Conservation (phyloP, 2,329 filamentous ascomycete species). For the Nothophoma quercina region DNA sequence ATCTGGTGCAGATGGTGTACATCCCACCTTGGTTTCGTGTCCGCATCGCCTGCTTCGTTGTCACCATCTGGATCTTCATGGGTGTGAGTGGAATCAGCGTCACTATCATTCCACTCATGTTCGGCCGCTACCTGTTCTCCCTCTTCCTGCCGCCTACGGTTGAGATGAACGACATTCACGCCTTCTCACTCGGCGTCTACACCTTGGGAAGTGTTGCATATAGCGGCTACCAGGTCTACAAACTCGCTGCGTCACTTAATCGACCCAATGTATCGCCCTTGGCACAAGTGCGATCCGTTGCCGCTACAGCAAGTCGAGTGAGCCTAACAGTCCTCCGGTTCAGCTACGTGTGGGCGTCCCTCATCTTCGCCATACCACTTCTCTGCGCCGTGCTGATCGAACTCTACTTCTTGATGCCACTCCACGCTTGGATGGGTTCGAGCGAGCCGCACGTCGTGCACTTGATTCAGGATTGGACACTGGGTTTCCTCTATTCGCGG, state of each 20-base stretch:
- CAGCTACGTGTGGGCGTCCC: constrained; percentile 76
- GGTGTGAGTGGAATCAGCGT: constrained; percentile 84
- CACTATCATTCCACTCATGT: constrained; percentile 84
- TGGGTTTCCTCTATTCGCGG: constrained; percentile 90
- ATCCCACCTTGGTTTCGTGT: constrained; percentile 86
- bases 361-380: constrained; percentile 81
- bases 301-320: constrained; percentile 36
- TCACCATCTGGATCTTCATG: constrained; percentile 92
- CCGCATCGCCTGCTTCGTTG: constrained; percentile 83
- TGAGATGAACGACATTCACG: constrained; percentile 92
- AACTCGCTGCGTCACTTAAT: constrained; percentile 42
- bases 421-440: constrained; percentile 74
- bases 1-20: constrained; percentile 63
- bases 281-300: constrained; percentile 37
- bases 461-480: constrained; percentile 90
- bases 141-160: constrained; percentile 69
- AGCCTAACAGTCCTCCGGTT: constrained; percentile 59
- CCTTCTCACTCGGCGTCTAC: constrained; percentile 90
- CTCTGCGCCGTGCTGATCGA: constrained; percentile 82
- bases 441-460: constrained; percentile 74
- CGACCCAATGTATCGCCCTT: constrained; percentile 39
- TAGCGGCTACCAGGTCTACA: constrained; percentile 58
- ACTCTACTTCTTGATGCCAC: constrained; percentile 84
- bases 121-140: constrained; percentile 82
- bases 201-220: constrained; percentile 75